Conservation (phyloP, 805 yeast species). For the Pichia scutulata region DNA sequence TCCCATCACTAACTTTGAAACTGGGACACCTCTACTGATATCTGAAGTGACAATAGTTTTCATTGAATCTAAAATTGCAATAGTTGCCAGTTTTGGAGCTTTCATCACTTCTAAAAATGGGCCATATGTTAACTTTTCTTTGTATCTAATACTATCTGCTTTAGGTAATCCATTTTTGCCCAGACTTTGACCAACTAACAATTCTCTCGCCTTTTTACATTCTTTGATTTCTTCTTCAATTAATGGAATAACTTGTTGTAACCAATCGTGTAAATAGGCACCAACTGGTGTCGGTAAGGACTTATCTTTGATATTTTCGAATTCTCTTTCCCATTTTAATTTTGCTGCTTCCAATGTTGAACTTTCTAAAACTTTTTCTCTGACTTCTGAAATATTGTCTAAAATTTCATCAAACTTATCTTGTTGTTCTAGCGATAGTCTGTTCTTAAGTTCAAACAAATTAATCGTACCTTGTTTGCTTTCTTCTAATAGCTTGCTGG, state of each 20-base stretch:
- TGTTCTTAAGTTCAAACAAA: constrained; percentile 58
- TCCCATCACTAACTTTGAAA: constrained; percentile 70
- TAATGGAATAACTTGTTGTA: constrained; percentile 60
- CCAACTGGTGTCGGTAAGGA: constrained; percentile 55
- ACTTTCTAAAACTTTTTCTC: constrained; percentile 72
- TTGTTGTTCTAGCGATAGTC: constrained; percentile 41
- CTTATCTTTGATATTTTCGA: constrained; percentile 38
- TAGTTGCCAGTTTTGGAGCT: constrained; percentile 75
- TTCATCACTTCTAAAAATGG: constrained; percentile 69
- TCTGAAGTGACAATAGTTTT: constrained; percentile 71
- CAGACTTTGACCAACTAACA: constrained; percentile 1
- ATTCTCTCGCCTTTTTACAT: constrained; percentile 39
- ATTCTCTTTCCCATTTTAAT: constrained; percentile 82
- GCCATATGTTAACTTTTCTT: constrained; percentile 51
- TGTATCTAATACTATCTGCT: constrained; percentile 12
- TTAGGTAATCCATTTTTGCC: constrained; percentile 18
- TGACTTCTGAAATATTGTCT: constrained; percentile 60
- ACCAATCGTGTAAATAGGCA: constrained; percentile 80
- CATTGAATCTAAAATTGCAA: constrained; percentile 75
- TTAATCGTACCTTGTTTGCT: constrained; percentile 31
- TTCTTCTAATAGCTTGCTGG: constrained; percentile 7
- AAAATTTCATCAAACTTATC: constrained; percentile 56
- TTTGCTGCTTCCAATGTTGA: constrained; percentile 79
- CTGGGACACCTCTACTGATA: constrained; percentile 70
- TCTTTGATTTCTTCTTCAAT: constrained; percentile 57